A percentile compares a stretch with the other conserved stretches of the same genome.
Conservation (phyloP, 2,329 filamentous ascomycete genomes). For the Dactylellina cionopaga region DNA sequence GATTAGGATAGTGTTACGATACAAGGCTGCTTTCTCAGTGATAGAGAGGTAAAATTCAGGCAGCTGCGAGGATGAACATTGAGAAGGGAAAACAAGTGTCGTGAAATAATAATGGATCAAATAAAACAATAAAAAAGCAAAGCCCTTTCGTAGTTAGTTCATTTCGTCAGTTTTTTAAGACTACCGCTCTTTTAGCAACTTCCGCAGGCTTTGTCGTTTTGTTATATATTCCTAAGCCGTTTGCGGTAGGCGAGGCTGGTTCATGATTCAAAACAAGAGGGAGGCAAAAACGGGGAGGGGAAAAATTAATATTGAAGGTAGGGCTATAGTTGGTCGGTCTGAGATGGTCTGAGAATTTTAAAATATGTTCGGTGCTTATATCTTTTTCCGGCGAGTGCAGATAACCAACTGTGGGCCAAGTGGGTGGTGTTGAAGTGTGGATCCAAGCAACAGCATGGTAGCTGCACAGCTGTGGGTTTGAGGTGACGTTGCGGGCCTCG, state of each 20-base stretch:
- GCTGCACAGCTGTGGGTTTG: neutral
- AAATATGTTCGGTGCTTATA: neutral
- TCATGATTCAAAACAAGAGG: conserved; percentile 6
- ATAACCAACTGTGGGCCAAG: neutral
- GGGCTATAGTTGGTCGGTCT: neutral
- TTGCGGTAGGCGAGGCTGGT: conserved; percentile 33
- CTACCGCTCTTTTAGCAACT: neutral
- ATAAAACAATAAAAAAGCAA: too few relatives aligned
- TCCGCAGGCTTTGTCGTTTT: conserved; percentile 1
- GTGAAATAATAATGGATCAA: too few relatives aligned
- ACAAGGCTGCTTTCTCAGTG: too few relatives aligned
- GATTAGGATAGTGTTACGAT: too few relatives aligned
- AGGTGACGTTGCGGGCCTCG: conserved; percentile 15
- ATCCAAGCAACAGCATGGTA: neutral
- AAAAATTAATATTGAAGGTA: neutral
- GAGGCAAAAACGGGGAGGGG: neutral
- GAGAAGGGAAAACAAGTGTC: too few relatives aligned
- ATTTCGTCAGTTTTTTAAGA: too few relatives aligned
- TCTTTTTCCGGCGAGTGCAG: neutral
- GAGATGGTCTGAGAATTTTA: neutral
- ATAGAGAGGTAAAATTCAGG: too few relatives aligned
- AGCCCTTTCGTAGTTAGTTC: too few relatives aligned
- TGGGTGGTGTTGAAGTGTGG: too few relatives aligned
- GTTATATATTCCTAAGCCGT: conserved; percentile 9
- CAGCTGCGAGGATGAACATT: too few relatives aligned